Base-by-base conservation (phyloP, 2,329 filamentous ascomycete genomes). In the Aspergillus viridinutans region DNA sequence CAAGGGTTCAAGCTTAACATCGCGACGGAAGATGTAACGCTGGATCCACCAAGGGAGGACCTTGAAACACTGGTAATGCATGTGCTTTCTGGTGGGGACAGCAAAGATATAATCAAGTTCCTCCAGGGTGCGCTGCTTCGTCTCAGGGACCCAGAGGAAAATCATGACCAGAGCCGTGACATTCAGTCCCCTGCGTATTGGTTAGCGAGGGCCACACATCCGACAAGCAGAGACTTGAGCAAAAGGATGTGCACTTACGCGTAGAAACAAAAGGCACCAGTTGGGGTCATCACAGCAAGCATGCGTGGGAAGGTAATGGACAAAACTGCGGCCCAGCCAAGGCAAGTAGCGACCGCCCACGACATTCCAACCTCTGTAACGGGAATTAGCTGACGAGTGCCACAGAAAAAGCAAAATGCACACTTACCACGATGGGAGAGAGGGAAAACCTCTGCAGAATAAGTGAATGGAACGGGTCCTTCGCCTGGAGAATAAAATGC, bases 401-500 rank as follows among this genome's bases (percentile, higher is more conserved):
- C 42, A 68, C 69, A 17, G 0, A 63, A 12, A 3, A 25, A 4
- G 21, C 3, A 10, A n/a, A 14, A 20, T 14, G 7, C 38, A 38
- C 6, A 64, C 69, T 57, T 71, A 74, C 72, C 81, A 50, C 81
- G 76, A 64, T 83, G 81, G 1, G 80, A 83, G 5, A 83, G 69
- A 0, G 81, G 81, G 60, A 84, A 83, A 0, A 80, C 78, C 59
- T 84, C 81, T 0, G 81, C 80, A 48, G 79, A 80, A 67, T 84
- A 84, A n/a, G 80, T 76, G 61, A 74, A 78, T 3, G 79, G 77
- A 1, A 81, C 78, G 2, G 76, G 76, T 0, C 85, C 87, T 72
- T 90, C 87, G 2, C 81, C 85, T 0, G 84, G 83, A 0, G 83
- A 85, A 73, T 87, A 87, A 66, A 85, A 85, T 6, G 83, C 83